Evolutionary conservation across 345 rosid species (phyloP), one percentile per base, ranked within the genome.

Genomic region (Eucalyptus brandiana): DNA sequence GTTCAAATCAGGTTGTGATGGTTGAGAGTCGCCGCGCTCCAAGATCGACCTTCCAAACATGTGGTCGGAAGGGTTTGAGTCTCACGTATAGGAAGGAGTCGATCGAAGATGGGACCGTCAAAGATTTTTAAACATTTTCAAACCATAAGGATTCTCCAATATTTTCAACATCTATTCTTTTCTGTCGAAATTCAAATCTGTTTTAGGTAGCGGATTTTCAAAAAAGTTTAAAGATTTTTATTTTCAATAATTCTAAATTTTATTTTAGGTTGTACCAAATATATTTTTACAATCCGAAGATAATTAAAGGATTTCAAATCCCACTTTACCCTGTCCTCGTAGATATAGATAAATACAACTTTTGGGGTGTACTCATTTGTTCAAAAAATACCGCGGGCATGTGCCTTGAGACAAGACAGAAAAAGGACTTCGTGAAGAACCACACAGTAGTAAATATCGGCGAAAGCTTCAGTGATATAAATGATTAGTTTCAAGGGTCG

Each of bases 131-230:
- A 62, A 62, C n/a, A 28, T 12, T 62, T 62, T 30, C 69, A 62
- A 62, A 62, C 3, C 0, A 56, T 24, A 10, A 26, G 30, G 34
- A 62, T 62, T 62, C n/a, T 30, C n/a, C 2, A 6, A 0, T 13
- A 30, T 12, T 62, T 62, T 30, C 1, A 62, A 62, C n/a, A 62
- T 56, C 30, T 56, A 56, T 56, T 24, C 0, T 56, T 9, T 56
- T 56, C 13, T 56, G 62, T 24, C 28, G 18, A 60, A 30, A 62
- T 28, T 62, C 69, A 62, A 30, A 12, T 28, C 0, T 30, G 15
- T 12, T 30, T 62, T 62, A 62, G 32, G 32, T 28, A 12, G 32
- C 16, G 2, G 18, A 30, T 30, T 62, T 62, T 28, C 0, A 28
- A 56, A 56, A 56, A 56, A 24, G 24, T 1, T 24, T 56, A 10